Percentiles rank a stretch among this genome's conserved stretches.
Evolutionary conservation across 1,284 basidiomycete genomes (phyloP).

Genomic region (Leccinum idahoense): DNA sequence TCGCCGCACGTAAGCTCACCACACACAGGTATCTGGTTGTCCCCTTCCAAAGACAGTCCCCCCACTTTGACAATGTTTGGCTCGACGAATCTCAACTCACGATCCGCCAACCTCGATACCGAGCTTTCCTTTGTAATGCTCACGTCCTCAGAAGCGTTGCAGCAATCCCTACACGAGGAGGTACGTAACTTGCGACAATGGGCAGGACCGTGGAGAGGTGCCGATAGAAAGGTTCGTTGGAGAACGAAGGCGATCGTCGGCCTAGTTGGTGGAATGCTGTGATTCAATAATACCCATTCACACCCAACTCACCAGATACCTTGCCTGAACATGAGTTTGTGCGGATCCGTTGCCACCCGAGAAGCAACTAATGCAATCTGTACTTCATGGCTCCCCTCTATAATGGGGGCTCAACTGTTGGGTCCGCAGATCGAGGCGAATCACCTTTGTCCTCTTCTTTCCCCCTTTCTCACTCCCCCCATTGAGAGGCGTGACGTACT

Average conservation of each 20-base stretch:
- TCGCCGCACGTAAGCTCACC: slow-evolving; percentile 6
- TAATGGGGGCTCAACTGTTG: background rate
- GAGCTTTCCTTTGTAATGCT: slow-evolving; percentile 88
- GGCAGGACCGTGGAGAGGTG: slow-evolving; percentile 53
- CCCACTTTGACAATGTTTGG: slow-evolving; percentile 87
- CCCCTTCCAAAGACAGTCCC: slow-evolving; percentile 44
- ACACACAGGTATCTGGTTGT: slow-evolving; percentile 78
- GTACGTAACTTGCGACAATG: slow-evolving; percentile 30
- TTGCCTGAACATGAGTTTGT: background rate
- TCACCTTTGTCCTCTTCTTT: slow-evolving; percentile 7
- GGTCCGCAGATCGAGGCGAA: slow-evolving; percentile 3
- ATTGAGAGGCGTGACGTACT: slow-evolving; percentile 35
- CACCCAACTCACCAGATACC: slow-evolving; percentile 12
- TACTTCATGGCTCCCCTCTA: background rate
- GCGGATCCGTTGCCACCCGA: background rate
- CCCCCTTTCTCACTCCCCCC: slow-evolving; percentile 6
- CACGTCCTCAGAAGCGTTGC: slow-evolving; percentile 48
- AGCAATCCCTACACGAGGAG: slow-evolving; percentile 39
- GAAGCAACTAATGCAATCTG: background rate
- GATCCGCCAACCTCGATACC: slow-evolving; percentile 87
- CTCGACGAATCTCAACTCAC: slow-evolving; percentile 92
- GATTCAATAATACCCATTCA: slow-evolving; percentile 1
- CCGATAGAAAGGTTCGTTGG: slow-evolving; percentile 63
- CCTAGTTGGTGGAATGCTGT: slow-evolving; percentile 64
- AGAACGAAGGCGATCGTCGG: slow-evolving; percentile 65